A percentile compares a stretch with the other conserved stretches of the same genome.
These are phyloP conservation scores for Carpinus viminea DNA, from an alignment of 306 rosid genomes.

Conservation along the genomic window DNA sequence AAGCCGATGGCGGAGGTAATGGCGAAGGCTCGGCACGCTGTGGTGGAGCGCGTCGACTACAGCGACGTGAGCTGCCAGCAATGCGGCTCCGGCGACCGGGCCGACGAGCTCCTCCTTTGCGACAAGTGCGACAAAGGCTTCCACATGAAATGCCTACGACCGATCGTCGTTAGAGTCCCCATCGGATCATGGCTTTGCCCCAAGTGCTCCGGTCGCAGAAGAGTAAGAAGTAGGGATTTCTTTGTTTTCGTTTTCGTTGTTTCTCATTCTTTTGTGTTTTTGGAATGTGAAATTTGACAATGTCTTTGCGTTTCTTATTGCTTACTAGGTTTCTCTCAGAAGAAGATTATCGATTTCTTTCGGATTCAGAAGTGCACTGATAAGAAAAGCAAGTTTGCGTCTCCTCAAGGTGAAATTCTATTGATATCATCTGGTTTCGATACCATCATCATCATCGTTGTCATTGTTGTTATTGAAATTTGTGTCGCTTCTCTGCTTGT, in stretches of 20 bases:
- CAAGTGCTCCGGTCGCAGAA: constrained; percentile 51
- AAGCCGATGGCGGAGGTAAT: constrained; percentile 50
- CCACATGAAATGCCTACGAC: constrained; percentile 82
- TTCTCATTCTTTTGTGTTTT: background rate
- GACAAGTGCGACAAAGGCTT: constrained; percentile 83
- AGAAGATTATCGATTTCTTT: constrained; percentile 68
- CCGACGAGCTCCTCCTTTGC: constrained; percentile 74
- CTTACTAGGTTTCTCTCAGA: constrained; percentile 65
- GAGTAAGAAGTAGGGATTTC: constrained; percentile 53
- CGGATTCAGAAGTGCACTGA: constrained; percentile 52
- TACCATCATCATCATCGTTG: background rate
- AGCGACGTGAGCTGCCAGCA: constrained; percentile 50
- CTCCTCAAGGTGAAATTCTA: constrained; percentile 51
- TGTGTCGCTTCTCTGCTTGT: background rate
- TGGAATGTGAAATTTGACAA: constrained; percentile 30
- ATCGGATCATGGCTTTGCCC: constrained; percentile 88
- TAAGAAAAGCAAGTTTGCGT: constrained; percentile 14
- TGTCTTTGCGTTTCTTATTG: constrained; percentile 14
- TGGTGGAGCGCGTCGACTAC: constrained; percentile 47
- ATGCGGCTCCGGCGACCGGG: constrained; percentile 67
- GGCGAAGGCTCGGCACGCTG: constrained; percentile 50
- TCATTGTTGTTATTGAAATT: background rate
- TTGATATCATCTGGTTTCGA: background rate
- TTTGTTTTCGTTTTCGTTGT: background rate
- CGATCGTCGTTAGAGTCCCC: constrained; percentile 76